Base-by-base conservation (phyloP, 192 early-diverging fungal genomes). In the Paraglomus occultum region DNA sequence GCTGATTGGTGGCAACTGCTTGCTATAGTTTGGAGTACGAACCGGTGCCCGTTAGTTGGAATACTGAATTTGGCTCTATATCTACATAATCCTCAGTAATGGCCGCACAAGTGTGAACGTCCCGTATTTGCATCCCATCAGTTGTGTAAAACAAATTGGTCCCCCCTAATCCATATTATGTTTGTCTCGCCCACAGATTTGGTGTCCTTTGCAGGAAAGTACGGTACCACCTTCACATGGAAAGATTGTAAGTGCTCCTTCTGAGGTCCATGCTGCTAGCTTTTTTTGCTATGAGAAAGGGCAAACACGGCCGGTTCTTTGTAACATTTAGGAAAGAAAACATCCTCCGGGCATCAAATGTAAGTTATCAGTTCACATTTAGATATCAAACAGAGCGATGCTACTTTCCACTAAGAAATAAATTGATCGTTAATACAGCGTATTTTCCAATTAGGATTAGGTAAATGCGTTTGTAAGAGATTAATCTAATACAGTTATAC, bases 251-350 rank as follows among this genome's bases (percentile, higher is more conserved):
- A 61, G 18, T 17, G 44, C n/a, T 18, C 59, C 59, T 61, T 61
- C 42, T 61, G 59, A 61, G 8, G 59, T 61, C 59, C 59, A 61
- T 40, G 59, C 18, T 61, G 59, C 59, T 8, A 61, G 44, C 59
- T 43, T 61, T 61, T 61, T 14, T 45, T 18, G 44, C 8, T 43
- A 42, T 61, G 59, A 9, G 59, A 61, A 18, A 61, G 44, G 2
- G 59, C 22, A 43, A 61, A 61, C 17, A 61, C 17, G 5, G 59
- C 44, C 44, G 59, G 59, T 44, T 38, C 40, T 6, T 38, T 17
- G 42, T 61, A 4, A 39, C 59, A 7, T 61, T 43, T 17, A 61
- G 59, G 44, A 61, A 61, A 14, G 59, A 61, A n/a, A 61, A 42
- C 59, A 8, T 61, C 44, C 42, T 10, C 3, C 10, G 18, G 4